phyloP scores from a whole-genome alignment of 2,329 filamentous ascomycete genomes.

The Atkinsonella texensis region DNA sequence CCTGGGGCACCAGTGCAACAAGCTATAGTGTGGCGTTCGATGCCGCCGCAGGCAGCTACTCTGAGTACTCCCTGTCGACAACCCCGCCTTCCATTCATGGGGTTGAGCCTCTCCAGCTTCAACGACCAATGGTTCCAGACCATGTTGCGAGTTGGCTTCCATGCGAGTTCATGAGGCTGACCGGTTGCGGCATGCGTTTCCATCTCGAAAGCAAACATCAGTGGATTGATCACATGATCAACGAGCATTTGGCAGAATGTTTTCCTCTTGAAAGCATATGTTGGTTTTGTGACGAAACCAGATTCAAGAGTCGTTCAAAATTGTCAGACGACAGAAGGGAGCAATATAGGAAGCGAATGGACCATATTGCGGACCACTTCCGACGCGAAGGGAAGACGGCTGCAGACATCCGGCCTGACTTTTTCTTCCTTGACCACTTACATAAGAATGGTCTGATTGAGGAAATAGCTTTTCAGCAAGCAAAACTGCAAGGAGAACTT shows the following conservation, averaged over 20 bases:
- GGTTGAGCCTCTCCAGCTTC: slow-evolving; percentile 6
- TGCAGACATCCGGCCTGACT: slow-evolving; percentile 26
- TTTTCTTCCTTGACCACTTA: slow-evolving; percentile 27
- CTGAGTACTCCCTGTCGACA: slow-evolving; percentile 12
- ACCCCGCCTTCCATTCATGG: slow-evolving; percentile 11
- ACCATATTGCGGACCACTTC: slow-evolving; percentile 37
- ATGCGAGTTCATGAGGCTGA: slow-evolving; percentile 32
- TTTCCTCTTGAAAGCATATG: slow-evolving; percentile 30
- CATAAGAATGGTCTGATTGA: slow-evolving; percentile 16
- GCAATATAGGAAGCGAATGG: slow-evolving; percentile 30
- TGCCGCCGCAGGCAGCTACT: slow-evolving; percentile 3
- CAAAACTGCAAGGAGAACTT: slow-evolving; percentile 20
- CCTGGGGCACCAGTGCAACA: slow-evolving; percentile 7
- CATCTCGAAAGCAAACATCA: slow-evolving; percentile 19
- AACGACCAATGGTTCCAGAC: slow-evolving; percentile 6
- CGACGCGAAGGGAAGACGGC: slow-evolving; percentile 11
- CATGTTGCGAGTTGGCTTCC: slow-evolving; percentile 16
- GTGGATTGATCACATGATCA: slow-evolving; percentile 36
- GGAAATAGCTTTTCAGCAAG: slow-evolving; percentile 12
- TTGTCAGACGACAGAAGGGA: slow-evolving; percentile 5
- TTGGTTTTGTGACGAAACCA: slow-evolving; percentile 34
- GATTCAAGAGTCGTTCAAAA: slow-evolving; percentile 16
- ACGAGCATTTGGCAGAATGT: slow-evolving; percentile 21
- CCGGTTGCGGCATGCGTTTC: slow-evolving; percentile 27
- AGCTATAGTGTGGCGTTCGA: slow-evolving; percentile 8